Base-by-base conservation (phyloP, 164 flowering plant species). In the Sedum album region DNA sequence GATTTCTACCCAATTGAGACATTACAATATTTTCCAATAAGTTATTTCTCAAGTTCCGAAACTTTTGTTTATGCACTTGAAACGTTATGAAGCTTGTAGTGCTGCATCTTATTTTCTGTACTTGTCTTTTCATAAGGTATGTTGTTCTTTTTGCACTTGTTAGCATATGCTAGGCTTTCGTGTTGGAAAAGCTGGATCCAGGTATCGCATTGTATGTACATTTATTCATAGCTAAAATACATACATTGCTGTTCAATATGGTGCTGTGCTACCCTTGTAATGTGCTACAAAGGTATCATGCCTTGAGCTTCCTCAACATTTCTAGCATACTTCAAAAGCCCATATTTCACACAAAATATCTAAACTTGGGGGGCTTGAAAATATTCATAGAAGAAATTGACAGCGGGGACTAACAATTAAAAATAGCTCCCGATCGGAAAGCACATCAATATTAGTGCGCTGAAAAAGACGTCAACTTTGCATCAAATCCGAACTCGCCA, bases 1-100 rank as follows among this genome's bases (percentile, higher is more conserved):
- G 15, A 55, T 51, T 67, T 67, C 53, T 31, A 48, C 68, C 17
- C 39, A 38, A 14, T 55, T 9, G 28, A 65, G 65, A 18, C 41
- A 70, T 46, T 67, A 39, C 67, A 41, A 61, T 31, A 42, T 60
- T 57, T 33, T 42, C 21, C 67, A 71, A 66, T 41, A 66, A 60
- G 2, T 39, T 14, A 11, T 14, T 1, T 57, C 60, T 57, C 31
- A 46, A 55, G 33, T 20, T 8, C 23, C 28, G 14, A 33, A 9
- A 69, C n/a, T 31, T 31, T 21, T 63, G 66, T 23, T 53, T 17
- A 4, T 60, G 41, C 53, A 35, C 63, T 49, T 57, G 5, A 20
- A 30, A 35, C 60, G 49, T 44, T 25, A 4, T 57, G 36, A 25
- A 0, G 28, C 39, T 13, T 39, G 8, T 14, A 39, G 28, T 60